Evolutionary conservation across 106 monocot species (phyloP).

Genomic region (Acanthochlamys bracteata): DNA sequence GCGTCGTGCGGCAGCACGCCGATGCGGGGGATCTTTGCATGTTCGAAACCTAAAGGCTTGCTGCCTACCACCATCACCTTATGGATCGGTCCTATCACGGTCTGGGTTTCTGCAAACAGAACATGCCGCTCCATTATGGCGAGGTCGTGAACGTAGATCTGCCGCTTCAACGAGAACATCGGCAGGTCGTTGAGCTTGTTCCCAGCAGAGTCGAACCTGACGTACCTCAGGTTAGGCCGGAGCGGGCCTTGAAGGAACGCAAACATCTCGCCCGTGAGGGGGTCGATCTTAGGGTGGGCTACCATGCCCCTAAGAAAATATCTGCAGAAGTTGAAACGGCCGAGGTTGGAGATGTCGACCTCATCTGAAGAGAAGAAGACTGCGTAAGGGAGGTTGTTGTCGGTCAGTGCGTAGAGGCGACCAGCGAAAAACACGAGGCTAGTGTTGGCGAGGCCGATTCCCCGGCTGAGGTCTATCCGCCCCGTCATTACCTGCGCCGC

Average conservation of each 20-base stretch:
- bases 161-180: slow-evolving; percentile 42
- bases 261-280: slow-evolving; percentile 15
- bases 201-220: slow-evolving; percentile 1
- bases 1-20: slow-evolving; percentile 66
- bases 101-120: slow-evolving; percentile 64
- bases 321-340: slow-evolving; percentile 8
- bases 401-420: slow-evolving; percentile 16
- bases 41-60: slow-evolving; percentile 35
- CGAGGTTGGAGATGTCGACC: slow-evolving; percentile 9
- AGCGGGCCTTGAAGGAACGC: slow-evolving; percentile 5
- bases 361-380: slow-evolving; percentile 3
- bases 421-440: slow-evolving; percentile 18
- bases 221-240: slow-evolving; percentile 9
- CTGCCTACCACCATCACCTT: slow-evolving; percentile 52
- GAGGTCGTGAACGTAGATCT: slow-evolving; percentile 78
- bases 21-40: slow-evolving; percentile 59
- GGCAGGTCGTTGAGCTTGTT: slow-evolving; percentile 46
- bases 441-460: slow-evolving; percentile 17
- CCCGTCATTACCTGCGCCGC: slow-evolving; percentile 3
- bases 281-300: slow-evolving; percentile 20
- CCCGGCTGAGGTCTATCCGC: not conserved
- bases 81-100: slow-evolving; percentile 67
- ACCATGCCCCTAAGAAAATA: slow-evolving; percentile 13
- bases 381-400: slow-evolving; percentile 19
- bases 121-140: slow-evolving; percentile 60